phyloP scores from a whole-genome alignment of 345 rosid genomes.

The Aquilaria sinensis region DNA sequence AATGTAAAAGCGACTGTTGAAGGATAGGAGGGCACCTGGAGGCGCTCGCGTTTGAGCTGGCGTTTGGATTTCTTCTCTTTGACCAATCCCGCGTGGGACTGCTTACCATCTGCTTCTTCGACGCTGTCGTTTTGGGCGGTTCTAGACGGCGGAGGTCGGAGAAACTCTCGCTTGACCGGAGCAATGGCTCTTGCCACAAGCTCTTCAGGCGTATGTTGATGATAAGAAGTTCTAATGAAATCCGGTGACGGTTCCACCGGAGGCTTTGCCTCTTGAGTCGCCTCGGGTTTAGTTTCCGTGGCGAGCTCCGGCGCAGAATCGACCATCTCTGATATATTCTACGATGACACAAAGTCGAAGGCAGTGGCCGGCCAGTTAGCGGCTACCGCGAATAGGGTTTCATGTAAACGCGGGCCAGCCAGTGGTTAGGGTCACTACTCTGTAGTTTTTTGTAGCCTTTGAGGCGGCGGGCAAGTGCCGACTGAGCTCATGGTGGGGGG shows the following conservation, averaged over 20 bases:
- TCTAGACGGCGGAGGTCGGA: conserved; percentile 64
- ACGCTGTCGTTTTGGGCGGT: conserved; percentile 28
- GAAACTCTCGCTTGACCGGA: conserved; percentile 65
- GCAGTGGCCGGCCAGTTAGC: too few species aligned
- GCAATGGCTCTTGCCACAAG: conserved; percentile 76
- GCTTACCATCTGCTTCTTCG: conserved; percentile 14
- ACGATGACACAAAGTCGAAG: too few species aligned
- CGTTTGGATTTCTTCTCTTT: conserved; percentile 91
- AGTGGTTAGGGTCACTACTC: too few species aligned
- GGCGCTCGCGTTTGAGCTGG: conserved; percentile 92
- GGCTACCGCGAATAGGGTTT: too few species aligned
- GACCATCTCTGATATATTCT: too few species aligned
- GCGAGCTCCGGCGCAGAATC: too few species aligned
- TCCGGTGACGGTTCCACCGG: conserved; percentile 14
- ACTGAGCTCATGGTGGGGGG: too few species aligned
- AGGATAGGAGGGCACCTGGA: conserved; percentile 30
- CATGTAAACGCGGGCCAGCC: too few species aligned
- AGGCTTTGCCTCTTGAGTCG: too few species aligned
- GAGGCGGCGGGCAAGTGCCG: too few species aligned
- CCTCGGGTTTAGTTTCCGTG: too few species aligned
- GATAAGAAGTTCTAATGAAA: conserved; percentile 19
- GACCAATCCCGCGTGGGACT: conserved; percentile 29
- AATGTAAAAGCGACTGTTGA: background rate
- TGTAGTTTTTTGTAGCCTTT: too few species aligned
- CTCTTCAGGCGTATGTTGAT: conserved; percentile 46